These are phyloP conservation scores for Umbelopsis ramanniana DNA, from an alignment of 192 early-diverging fungal species.

Conservation along the genomic window DNA sequence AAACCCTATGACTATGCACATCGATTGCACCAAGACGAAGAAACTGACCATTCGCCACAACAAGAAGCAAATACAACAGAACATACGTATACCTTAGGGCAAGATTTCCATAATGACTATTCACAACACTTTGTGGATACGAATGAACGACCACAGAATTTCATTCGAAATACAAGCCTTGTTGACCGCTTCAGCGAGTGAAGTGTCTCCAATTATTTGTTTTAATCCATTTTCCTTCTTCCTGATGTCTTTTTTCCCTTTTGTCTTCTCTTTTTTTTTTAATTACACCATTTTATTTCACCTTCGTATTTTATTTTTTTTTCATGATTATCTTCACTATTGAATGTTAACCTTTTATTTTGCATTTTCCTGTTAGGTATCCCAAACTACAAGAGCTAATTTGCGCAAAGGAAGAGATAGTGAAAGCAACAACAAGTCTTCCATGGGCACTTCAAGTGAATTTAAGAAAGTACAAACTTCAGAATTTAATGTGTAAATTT, in stretches of 20 bases:
- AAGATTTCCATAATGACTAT: constrained; percentile 55
- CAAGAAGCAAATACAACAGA: neutral
- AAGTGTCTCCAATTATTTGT: neutral
- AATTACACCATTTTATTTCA: no score
- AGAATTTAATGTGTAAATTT: constrained; percentile 48
- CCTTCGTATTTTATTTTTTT: no score
- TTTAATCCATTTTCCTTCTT: no score
- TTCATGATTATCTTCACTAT: neutral
- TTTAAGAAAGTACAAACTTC: constrained; percentile 54
- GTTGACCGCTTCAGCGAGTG: constrained; percentile 58
- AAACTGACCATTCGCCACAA: neutral
- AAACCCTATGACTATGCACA: no score
- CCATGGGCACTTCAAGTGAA: constrained; percentile 53
- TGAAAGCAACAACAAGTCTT: constrained; percentile 44
- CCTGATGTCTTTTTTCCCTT: no score
- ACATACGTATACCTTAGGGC: neutral
- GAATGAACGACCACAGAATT: constrained; percentile 60
- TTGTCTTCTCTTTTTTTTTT: no score
- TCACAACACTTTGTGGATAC: constrained; percentile 60
- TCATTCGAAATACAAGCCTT: constrained; percentile 52
- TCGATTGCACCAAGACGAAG: no score
- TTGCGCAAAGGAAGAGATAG: constrained; percentile 47
- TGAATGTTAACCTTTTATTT: neutral
- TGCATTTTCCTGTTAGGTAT: constrained; percentile 31
- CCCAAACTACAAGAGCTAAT: constrained; percentile 59